Evolutionary conservation across 2,329 filamentous ascomycete species (phyloP).

Genomic region (Thelonectria discophora): DNA sequence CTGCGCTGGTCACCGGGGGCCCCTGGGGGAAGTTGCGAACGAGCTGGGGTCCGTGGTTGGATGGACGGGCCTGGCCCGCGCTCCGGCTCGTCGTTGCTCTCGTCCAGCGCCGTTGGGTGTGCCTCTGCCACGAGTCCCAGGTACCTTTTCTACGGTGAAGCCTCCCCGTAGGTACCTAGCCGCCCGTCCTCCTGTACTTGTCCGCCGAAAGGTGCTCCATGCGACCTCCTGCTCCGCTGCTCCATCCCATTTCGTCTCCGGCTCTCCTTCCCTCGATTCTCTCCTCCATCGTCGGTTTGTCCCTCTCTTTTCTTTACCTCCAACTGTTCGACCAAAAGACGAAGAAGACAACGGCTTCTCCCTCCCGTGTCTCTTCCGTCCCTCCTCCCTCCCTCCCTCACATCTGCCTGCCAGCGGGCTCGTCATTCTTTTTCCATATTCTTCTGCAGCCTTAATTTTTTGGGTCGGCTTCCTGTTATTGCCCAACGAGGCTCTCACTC

Average conservation of each 20-base stretch:
- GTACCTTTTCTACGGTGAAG: slow-evolving; percentile 5
- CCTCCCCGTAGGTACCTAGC: slow-evolving; percentile 13
- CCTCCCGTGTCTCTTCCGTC: slow-evolving; percentile 30
- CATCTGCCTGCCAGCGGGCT: slow-evolving; percentile 63
- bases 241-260: slow-evolving; percentile 34
- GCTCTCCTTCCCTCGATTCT: slow-evolving; percentile 39
- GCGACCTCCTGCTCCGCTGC: slow-evolving; percentile 5
- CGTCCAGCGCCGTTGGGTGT: slow-evolving; percentile 6
- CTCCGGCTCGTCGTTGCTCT: slow-evolving; percentile 17
- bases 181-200: slow-evolving; percentile 7
- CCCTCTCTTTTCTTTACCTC: slow-evolving; percentile 36
- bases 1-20: not conserved
- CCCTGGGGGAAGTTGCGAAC: slow-evolving; percentile 10
- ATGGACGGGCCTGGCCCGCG: slow-evolving; percentile 20
- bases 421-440: slow-evolving; percentile 51
- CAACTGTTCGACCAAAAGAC: slow-evolving; percentile 51
- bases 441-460: slow-evolving; percentile 33
- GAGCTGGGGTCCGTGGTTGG: slow-evolving; percentile 10
- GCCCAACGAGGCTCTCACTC: slow-evolving; percentile 27
- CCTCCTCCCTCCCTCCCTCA: slow-evolving; percentile 29
- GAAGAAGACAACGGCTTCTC: slow-evolving; percentile 36
- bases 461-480: slow-evolving; percentile 31
- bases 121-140: not conserved
- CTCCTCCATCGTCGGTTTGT: slow-evolving; percentile 47
- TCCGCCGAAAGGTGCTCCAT: slow-evolving; percentile 1